These are phyloP conservation scores for Phytophthora multivora DNA, from an alignment of 352 stramenopile species.

Conservation along the genomic window DNA sequence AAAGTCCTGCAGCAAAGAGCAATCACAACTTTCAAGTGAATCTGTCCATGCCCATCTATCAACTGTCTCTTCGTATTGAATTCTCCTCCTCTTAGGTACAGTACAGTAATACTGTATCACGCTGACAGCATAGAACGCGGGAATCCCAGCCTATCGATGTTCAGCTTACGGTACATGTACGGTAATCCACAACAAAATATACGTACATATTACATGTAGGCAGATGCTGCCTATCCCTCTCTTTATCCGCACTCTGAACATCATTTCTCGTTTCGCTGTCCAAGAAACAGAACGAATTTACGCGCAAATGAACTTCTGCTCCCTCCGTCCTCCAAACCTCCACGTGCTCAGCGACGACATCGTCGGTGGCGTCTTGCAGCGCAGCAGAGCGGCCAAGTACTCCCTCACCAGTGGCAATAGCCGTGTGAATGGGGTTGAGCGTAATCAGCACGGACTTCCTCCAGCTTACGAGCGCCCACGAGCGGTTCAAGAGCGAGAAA, in stretches of 20 bases:
- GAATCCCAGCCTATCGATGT: neutral
- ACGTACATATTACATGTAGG: no score
- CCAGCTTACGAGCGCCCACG: neutral
- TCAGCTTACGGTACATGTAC: no score
- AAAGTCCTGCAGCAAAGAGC: no score
- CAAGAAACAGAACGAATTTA: neutral
- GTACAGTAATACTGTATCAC: conserved; percentile 18
- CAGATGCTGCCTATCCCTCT: conserved; percentile 24
- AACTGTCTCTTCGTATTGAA: neutral
- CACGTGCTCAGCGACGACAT: conserved; percentile 16
- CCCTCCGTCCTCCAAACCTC: conserved; percentile 16
- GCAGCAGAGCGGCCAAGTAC: conserved; percentile 1
- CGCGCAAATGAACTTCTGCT: conserved; percentile 8
- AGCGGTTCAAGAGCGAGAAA: neutral
- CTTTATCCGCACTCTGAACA: conserved; percentile 9
- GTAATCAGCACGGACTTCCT: neutral
- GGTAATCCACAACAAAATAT: no score
- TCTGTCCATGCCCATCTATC: conserved; percentile 17
- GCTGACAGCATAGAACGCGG: conserved; percentile 7
- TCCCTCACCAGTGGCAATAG: neutral
- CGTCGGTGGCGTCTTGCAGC: conserved; percentile 9
- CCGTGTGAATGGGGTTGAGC: neutral
- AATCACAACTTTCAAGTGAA: no score
- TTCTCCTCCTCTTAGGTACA: no score
- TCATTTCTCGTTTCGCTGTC: conserved; percentile 25